These are phyloP conservation scores for Cymbomonas tetramitiformis DNA, from an alignment of 139 green algal genomes.

Conservation along the genomic window DNA sequence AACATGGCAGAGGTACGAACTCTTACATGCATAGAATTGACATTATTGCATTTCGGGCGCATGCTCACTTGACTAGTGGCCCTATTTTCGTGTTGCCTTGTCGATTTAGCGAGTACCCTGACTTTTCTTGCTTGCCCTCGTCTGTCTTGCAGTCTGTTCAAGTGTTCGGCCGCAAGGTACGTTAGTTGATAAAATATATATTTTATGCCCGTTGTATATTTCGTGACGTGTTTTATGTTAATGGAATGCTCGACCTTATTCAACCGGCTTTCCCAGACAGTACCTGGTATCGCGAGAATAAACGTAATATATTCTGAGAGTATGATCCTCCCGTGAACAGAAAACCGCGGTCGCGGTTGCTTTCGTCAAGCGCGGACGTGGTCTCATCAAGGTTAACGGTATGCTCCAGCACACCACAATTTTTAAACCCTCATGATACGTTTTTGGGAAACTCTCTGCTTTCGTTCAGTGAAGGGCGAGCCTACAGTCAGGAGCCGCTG, in stretches of 20 bases:
- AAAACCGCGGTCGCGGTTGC: slow-evolving; percentile 22
- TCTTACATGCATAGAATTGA: no score
- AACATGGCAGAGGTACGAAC: no score
- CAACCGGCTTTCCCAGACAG: slow-evolving; percentile 8
- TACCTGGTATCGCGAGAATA: not conserved
- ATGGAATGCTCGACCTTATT: not conserved
- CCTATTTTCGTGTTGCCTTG: no score
- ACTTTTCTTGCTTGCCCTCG: no score
- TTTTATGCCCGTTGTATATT: not conserved
- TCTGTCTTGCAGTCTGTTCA: slow-evolving; percentile 17
- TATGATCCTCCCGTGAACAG: not conserved
- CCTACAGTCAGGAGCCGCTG: not conserved
- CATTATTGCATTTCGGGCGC: no score
- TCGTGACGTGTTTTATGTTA: not conserved
- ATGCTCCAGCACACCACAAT: slow-evolving; percentile 1
- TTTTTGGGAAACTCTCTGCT: not conserved
- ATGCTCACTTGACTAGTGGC: no score
- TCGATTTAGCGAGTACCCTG: no score
- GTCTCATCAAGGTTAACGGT: slow-evolving; percentile 18
- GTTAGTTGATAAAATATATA: not conserved
- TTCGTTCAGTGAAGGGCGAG: not conserved
- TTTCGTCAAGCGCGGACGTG: slow-evolving; percentile 20
- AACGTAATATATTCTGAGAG: not conserved
- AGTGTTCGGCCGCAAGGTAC: slow-evolving; percentile 13
- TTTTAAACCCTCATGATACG: not conserved